A percentile compares a stretch with the other conserved stretches of the same genome.
Conservation (phyloP, 805 yeast species). For the Ogataea philodendri region DNA sequence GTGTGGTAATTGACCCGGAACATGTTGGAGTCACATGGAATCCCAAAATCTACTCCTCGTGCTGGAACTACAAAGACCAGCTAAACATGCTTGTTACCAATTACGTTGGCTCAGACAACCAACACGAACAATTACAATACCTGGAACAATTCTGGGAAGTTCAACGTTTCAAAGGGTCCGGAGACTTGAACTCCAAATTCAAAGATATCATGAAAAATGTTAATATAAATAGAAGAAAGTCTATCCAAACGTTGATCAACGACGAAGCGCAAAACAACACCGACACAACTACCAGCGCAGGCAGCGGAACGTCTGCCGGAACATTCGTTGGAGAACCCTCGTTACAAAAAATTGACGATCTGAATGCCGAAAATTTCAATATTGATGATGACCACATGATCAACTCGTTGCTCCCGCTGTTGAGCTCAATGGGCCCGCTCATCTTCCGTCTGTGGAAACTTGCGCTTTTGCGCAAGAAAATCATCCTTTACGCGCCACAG, state of each 20-base stretch:
- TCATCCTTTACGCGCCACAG: conserved; percentile 43
- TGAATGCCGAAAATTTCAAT: conserved; percentile 12
- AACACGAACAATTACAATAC: conserved; percentile 19
- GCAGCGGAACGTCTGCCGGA: conserved; percentile 21
- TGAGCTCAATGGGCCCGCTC: conserved; percentile 60
- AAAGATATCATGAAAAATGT: conserved; percentile 25
- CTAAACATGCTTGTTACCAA: conserved; percentile 34
- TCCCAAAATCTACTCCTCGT: conserved; percentile 40
- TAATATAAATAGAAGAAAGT: conserved; percentile 20
- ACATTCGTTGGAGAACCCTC: conserved; percentile 20
- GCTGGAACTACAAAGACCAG: conserved; percentile 43
- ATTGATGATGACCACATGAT: conserved; percentile 42
- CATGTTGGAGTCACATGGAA: conserved; percentile 36
- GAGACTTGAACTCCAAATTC: conserved; percentile 26
- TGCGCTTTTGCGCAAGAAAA: conserved; percentile 54
- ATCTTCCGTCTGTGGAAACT: conserved; percentile 64
- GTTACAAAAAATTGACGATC: conserved; percentile 6
- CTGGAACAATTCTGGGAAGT: conserved; percentile 30
- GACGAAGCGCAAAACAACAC: conserved; percentile 19
- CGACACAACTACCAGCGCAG: conserved; percentile 12
- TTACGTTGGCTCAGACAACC: conserved; percentile 24
- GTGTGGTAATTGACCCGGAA: conserved; percentile 51
- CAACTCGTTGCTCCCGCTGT: conserved; percentile 42
- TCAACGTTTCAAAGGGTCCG: conserved; percentile 33
- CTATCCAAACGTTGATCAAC: conserved; percentile 22